phyloP scores from a whole-genome alignment of 306 rosid genomes.

The cucumber (Cucumis sativus) region Cucumber_9930_V3 NC_026661.2:4632001-4632500 shows the following conservation, averaged over 20 bases:
- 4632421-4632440: conserved; percentile 37
- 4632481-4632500: conserved; percentile 62
- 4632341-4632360: conserved; percentile 74
- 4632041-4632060: background rate
- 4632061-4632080: background rate
- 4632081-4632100: background rate
- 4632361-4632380: conserved; percentile 75
- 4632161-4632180: conserved; percentile 81
- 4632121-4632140: conserved; percentile 89
- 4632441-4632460: conserved; percentile 33
- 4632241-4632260: conserved; percentile 88
- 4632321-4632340: conserved; percentile 41
- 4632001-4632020: background rate
- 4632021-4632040: background rate
- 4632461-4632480: conserved; percentile 61
- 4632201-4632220: conserved; percentile 67
- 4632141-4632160: conserved; percentile 80
- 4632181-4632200: conserved; percentile 77
- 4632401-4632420: conserved; percentile 63
- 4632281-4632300: conserved; percentile 85
- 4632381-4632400: conserved; percentile 65
- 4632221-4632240: conserved; percentile 70
- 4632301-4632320: conserved; percentile 31
- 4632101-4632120: conserved; percentile 45
- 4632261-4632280: conserved; percentile 98